Percentiles rank a stretch among this genome's conserved stretches.
phyloP scores from a whole-genome alignment of 2,329 filamentous ascomycete species.

The Beauveria bassiana region DNA sequence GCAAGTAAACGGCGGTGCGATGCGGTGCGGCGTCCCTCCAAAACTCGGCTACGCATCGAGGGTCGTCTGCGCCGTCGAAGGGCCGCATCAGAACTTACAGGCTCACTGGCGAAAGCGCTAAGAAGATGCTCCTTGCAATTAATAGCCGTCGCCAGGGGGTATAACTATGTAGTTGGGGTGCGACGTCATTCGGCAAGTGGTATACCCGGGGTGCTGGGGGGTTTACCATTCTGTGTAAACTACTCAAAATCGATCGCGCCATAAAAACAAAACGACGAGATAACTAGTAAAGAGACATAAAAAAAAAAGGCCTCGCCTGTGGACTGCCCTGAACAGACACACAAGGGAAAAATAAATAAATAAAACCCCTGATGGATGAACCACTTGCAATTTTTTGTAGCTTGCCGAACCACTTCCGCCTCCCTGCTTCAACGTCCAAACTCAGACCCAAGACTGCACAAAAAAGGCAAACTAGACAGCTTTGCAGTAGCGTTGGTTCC shows the following conservation, averaged over 20 bases:
- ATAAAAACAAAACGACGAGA: background rate
- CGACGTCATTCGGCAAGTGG: background rate
- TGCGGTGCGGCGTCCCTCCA: background rate
- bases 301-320: background rate
- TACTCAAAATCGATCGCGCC: slow-evolving; percentile 5
- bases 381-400: background rate
- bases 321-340: background rate
- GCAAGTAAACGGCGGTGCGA: background rate
- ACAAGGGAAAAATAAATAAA: background rate
- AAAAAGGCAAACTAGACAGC: too few relatives aligned
- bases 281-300: background rate
- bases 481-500: too few relatives aligned
- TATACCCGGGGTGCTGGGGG: background rate
- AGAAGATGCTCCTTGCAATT: background rate
- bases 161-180: too few relatives aligned
- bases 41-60: background rate
- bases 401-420: background rate
- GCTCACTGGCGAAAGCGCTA: background rate
- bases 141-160: slow-evolving; percentile 5
- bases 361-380: slow-evolving; percentile 4
- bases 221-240: background rate
- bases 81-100: background rate
- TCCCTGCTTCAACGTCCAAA: background rate
- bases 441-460: too few relatives aligned
- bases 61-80: background rate